Base-by-base conservation (phyloP, 352 stramenopile species). In the Globisporangium lucens region DNA sequence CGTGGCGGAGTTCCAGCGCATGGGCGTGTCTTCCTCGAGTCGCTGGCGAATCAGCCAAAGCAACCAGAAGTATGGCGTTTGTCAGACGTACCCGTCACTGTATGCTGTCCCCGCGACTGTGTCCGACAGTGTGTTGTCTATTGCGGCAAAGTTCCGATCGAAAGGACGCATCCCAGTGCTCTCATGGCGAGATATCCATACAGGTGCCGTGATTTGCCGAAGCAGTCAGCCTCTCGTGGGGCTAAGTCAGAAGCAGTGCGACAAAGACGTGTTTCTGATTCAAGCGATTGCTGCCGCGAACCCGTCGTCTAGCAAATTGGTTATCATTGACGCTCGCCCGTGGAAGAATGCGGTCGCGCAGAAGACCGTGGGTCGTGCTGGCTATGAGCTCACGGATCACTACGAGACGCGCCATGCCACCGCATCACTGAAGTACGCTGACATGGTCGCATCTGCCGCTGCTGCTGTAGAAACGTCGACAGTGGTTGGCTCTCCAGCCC, bases 331-430 rank as follows among this genome's bases (percentile, higher is more conserved):
- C 66, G 89, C 89, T 4, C 73, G 93, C 13, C 90, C 90, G 24
- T 95, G 90, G 82, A 90, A 95, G 36, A 97, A 97, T 56, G 89
- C 93, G 2, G 83, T 96, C 5, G 93, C 87, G 5, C 96, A 98
- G 66, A 94, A 96, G 67, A 94, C 89, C 0, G 84, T 96, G 22
- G 93, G 90, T 9, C 85, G 91, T 2, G 93, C 86, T 10, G 88
- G 93, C 1, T 97, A 93, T 38, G 93, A 98, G 63, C 89, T 97
- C 47, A 93, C 85, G 2, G 82, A 87, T 15, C 87, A 94, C 51
- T 94, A 94, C 61, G 82, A 91, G 62, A 93, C 83, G 13, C 74
- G 85, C 0, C 80, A 91, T 65, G 68, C 77, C 15, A 84, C 75
- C 33, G 74, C 82, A 22, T 86, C 79, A 4, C 71, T 89, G 12